Percentiles rank a stretch among this genome's conserved stretches.
Evolutionary conservation across 306 rosid genomes (phyloP).

Genomic region (Hippophae tibetana): DNA sequence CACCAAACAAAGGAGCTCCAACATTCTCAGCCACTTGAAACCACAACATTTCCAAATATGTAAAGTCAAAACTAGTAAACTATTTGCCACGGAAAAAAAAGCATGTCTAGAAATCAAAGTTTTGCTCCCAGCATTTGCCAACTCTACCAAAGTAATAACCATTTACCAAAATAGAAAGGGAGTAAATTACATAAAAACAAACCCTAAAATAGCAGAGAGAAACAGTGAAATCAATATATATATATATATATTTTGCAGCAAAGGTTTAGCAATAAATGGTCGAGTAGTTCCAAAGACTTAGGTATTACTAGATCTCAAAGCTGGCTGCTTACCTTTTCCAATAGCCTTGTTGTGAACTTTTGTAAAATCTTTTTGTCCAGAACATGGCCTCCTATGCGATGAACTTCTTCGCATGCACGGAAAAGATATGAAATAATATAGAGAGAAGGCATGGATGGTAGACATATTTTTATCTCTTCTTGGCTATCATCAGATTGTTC

Average conservation of each 20-base stretch:
- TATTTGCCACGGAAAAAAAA: no score
- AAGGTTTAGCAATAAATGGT: not conserved
- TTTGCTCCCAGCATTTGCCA: no score
- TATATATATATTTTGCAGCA: not conserved
- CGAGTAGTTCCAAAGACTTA: not conserved
- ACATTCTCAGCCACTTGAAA: no score
- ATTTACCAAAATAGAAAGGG: no score
- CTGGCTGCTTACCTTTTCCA: constrained; percentile 56
- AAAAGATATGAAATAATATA: constrained; percentile 72
- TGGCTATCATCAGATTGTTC: constrained; percentile 66
- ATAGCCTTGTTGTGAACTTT: constrained; percentile 57
- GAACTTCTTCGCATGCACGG: constrained; percentile 86
- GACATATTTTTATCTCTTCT: constrained; percentile 81
- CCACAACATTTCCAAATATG: no score
- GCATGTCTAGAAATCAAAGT: no score
- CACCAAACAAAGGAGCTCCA: no score
- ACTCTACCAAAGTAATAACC: no score
- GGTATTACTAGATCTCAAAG: not conserved
- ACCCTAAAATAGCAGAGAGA: no score
- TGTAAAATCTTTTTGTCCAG: constrained; percentile 83
- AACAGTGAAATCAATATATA: no score
- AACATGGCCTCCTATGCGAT: constrained; percentile 94
- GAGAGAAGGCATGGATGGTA: constrained; percentile 92
- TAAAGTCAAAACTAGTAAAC: no score
- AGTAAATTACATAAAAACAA: no score